Base-by-base conservation (phyloP, 2,329 filamentous ascomycete species). In the Colletotrichum echinochloae region DNA sequence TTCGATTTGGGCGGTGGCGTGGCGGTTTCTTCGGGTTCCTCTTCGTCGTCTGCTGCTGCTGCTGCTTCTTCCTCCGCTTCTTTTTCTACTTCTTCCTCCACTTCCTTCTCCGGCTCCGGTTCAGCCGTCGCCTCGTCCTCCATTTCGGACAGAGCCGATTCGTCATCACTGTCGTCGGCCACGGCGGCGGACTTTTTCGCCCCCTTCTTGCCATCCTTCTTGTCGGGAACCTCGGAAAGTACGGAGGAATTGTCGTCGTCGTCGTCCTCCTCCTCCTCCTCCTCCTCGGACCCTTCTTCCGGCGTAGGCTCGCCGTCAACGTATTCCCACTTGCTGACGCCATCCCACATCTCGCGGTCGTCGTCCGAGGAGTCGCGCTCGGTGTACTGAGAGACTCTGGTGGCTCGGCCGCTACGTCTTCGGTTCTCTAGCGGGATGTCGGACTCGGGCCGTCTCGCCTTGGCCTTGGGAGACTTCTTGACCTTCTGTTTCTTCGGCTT, bases 311-410 rank as follows among this genome's bases (percentile, higher is more conserved):
- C 76, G 3, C 80, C 74, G n/a, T 81, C 79, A 18, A 78, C 79
- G 57, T 90, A 90, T 30, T 86, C 82, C 88, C 88, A 90, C 75
- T 87, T 81, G 1, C 87, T 87, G 6, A 90, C 88, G 2, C 88
- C 88, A 56, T 88, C 84, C 30, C 89, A 79, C 88, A 90, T 90
- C 76, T 90, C 88, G 73, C 88, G 84, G 70, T 90, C 87, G 69
- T 90, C 88, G 59, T 87, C 87, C 14, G 84, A 83, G 14, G 87
- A 87, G 65, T 88, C 86, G 39, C 87, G 84, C 76, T 90, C 88
- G 28, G 84, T 83, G 73, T 90, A 90, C 44, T 82, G 78, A 7
- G 86, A 85, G 20, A 80, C 78, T 12, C 20, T 44, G 30, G 66
- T 71, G 35, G 71, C 57, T 59, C 88, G 85, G n/a, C 87, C 84